phyloP scores from a whole-genome alignment of 768 basidiomycete species.

The Suillus americanus region DNA sequence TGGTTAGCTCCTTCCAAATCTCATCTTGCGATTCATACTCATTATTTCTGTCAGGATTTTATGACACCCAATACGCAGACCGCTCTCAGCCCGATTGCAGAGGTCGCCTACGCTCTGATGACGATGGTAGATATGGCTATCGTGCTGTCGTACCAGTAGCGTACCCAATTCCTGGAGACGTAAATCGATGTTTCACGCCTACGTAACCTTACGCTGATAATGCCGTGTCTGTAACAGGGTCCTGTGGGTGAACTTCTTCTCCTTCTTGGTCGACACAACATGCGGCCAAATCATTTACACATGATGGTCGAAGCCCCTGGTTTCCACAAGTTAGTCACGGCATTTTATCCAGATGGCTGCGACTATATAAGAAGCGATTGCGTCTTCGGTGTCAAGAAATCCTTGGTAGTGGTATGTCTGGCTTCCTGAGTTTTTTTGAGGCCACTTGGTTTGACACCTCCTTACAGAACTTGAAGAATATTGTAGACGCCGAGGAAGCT shows the following conservation, averaged over 20 bases:
- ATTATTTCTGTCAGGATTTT: conserved; percentile 21
- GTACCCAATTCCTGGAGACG: conserved; percentile 78
- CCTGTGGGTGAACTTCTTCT: conserved; percentile 66
- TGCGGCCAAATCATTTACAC: conserved; percentile 82
- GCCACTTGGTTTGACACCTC: conserved; percentile 2
- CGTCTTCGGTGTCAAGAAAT: conserved; percentile 82
- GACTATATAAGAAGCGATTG: conserved; percentile 65
- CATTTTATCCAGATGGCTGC: conserved; percentile 74
- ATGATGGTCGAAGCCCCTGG: conserved; percentile 70
- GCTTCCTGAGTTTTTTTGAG: not conserved
- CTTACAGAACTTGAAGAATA: conserved; percentile 47
- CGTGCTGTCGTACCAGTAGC: conserved; percentile 67
- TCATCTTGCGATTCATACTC: conserved; percentile 28
- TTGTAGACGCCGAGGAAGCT: conserved; percentile 55
- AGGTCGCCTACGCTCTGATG: conserved; percentile 56
- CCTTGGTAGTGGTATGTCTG: conserved; percentile 68
- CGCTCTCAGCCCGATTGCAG: conserved; percentile 69
- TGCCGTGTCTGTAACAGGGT: conserved; percentile 40
- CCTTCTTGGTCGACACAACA: conserved; percentile 63
- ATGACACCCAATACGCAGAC: conserved; percentile 52
- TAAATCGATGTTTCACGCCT: conserved; percentile 23
- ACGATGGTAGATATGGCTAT: conserved; percentile 67
- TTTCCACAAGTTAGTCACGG: conserved; percentile 69
- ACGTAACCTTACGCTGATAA: conserved; percentile 14
- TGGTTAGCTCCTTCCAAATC: conserved; percentile 39